Conservation (phyloP, 2,329 filamentous ascomycete genomes). For the Fusarium penzigii region DNA sequence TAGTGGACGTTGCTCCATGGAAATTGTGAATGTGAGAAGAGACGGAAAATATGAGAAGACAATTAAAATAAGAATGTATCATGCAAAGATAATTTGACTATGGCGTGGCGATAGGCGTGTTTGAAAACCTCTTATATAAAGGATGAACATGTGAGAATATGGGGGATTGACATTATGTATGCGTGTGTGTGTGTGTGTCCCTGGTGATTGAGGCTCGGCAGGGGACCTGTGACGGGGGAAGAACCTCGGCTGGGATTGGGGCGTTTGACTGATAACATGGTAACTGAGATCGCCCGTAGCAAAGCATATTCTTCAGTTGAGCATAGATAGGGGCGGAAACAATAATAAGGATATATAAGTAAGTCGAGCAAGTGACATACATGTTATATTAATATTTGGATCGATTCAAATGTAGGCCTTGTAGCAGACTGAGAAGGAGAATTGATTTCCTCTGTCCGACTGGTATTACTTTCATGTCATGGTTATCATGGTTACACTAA, state of each 20-base stretch:
- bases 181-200: not conserved
- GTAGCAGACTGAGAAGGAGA: too few species aligned
- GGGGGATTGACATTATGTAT: conserved; percentile 4
- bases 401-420: too few species aligned
- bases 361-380: too few species aligned
- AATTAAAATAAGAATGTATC: conserved; percentile 3
- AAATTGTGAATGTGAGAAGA: not conserved
- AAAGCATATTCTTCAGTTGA: too few species aligned
- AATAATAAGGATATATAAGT: too few species aligned
- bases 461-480: too few species aligned
- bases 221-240: conserved; percentile 1
- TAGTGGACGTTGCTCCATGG: conserved; percentile 23
- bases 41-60: not conserved
- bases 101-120: conserved; percentile 11
- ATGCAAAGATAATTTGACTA: not conserved
- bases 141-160: conserved; percentile 27
- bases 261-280: not conserved
- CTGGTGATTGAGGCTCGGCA: not conserved
- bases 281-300: not conserved
- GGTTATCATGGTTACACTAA: too few species aligned
- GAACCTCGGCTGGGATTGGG: conserved; percentile 12
- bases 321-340: too few species aligned
- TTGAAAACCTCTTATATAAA: conserved; percentile 1
- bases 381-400: too few species aligned
- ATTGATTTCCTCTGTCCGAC: too few species aligned